Base-by-base conservation (phyloP, 441 rosid species). In the Metrosideros polymorpha region DNA sequence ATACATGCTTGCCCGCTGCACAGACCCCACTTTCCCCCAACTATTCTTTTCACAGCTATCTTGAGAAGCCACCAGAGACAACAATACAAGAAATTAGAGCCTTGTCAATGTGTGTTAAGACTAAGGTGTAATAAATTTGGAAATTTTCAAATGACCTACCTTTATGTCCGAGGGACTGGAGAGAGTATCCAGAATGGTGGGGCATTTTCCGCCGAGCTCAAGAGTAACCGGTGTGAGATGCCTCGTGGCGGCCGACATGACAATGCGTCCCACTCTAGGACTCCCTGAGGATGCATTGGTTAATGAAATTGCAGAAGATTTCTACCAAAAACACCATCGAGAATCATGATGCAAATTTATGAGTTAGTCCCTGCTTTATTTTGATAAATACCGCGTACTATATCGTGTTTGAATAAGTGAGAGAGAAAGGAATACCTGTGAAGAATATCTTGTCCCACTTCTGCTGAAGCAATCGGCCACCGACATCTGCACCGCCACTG, bases 401-500 rank as follows among this genome's bases (percentile, higher is more conserved):
- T 66, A 19, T 66, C 79, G 25, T 19, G 47, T 22, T 35, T 66
- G 45, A 10, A 66, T 22, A n/a, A 66, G 45, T 19, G 32, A 55
- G 29, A 71, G 35, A 86, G 32, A 59, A 24, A 57, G 22, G 4
- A 13, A 71, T 89, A 95, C 99, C 99, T 0, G 98, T 96, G 92
- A 95, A 94, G 93, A 97, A 97, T 82, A 97, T 97, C 92, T 97
- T 96, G 92, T 97, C 97, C 97, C 97, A 96, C 85, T 94, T 92
- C 50, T 93, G 94, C 85, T 93, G 82, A 49, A 96, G 95, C 56
- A 97, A 92, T 50, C 82, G 90, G 25, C 92, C 86, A 3, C 91
- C 90, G 2, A 93, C 91, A 49, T 94, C 95, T 32, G 86, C 83
- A 77, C 97, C 97, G 4, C 98, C 99, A 39, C 88, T 89, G 47